Percentiles rank a stretch among this genome's conserved stretches.
phyloP scores from a whole-genome alignment of 768 basidiomycete genomes.

The Paxillus ammoniavirescens region DNA sequence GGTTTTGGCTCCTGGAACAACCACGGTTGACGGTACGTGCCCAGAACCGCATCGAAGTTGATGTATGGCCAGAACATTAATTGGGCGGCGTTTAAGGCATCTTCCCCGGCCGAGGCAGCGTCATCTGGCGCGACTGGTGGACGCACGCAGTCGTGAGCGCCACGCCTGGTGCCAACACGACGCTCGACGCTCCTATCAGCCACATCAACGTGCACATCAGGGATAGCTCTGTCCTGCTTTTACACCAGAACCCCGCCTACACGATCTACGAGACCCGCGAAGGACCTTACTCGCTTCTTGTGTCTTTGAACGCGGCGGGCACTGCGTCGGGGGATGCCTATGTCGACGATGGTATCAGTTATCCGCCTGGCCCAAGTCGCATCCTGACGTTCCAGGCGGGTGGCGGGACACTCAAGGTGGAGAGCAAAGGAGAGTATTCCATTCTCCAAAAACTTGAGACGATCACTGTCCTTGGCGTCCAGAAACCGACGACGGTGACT shows the following conservation, averaged over 20 bases:
- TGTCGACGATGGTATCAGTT: slow-evolving; percentile 67
- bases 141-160: slow-evolving; percentile 56
- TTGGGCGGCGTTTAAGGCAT: slow-evolving; percentile 39
- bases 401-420: slow-evolving; percentile 36
- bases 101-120: slow-evolving; percentile 59
- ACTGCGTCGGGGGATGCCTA: slow-evolving; percentile 59
- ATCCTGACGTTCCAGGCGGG: slow-evolving; percentile 44
- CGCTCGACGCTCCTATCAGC: slow-evolving; percentile 64
- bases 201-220: slow-evolving; percentile 78
- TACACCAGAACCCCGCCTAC: slow-evolving; percentile 62
- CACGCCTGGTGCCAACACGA: slow-evolving; percentile 39
- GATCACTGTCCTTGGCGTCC: slow-evolving; percentile 59
- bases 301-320: slow-evolving; percentile 49
- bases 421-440: slow-evolving; percentile 25
- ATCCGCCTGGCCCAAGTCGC: slow-evolving; percentile 53
- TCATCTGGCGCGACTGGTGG: slow-evolving; percentile 74
- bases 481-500: slow-evolving; percentile 39
- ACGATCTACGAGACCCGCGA: slow-evolving; percentile 65
- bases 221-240: slow-evolving; percentile 62
- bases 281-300: slow-evolving; percentile 61
- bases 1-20: slow-evolving; percentile 65
- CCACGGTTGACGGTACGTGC: slow-evolving; percentile 59
- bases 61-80: neutral
- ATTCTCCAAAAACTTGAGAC: slow-evolving; percentile 47
- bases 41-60: neutral